phyloP scores from a whole-genome alignment of 2,329 filamentous ascomycete genomes.

The Penicillium rolfsii region DNA sequence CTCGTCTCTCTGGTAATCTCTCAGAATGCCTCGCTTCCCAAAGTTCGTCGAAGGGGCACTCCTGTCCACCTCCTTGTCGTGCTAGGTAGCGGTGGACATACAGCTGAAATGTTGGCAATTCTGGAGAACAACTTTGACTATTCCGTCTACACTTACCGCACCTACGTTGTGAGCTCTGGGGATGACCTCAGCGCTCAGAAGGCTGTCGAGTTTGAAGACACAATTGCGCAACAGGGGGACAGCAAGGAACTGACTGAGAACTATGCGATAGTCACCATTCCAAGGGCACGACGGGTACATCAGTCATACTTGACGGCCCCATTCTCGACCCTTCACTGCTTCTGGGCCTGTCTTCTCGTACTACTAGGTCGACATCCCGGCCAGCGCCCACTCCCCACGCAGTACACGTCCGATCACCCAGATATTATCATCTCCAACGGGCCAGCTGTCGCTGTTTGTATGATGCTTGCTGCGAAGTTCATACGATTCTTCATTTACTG shows the following conservation, averaged over 20 bases:
- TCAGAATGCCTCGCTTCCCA: slow-evolving; percentile 35
- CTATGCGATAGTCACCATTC: slow-evolving; percentile 69
- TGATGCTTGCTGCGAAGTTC: slow-evolving; percentile 62
- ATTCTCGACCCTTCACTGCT: slow-evolving; percentile 66
- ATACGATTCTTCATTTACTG: slow-evolving; percentile 56
- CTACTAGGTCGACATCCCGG: slow-evolving; percentile 50
- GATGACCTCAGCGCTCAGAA: slow-evolving; percentile 71
- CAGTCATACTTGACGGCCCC: slow-evolving; percentile 77
- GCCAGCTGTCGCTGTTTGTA: slow-evolving; percentile 81
- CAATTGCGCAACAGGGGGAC: background rate
- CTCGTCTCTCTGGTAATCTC: slow-evolving; percentile 33
- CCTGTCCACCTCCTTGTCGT: slow-evolving; percentile 73
- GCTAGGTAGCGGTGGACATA: slow-evolving; percentile 91
- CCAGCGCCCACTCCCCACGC: slow-evolving; percentile 31
- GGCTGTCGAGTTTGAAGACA: slow-evolving; percentile 65
- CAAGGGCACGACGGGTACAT: slow-evolving; percentile 78
- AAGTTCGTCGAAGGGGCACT: slow-evolving; percentile 33
- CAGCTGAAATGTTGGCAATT: slow-evolving; percentile 89
- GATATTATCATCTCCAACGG: slow-evolving; percentile 85
- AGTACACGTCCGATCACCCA: slow-evolving; percentile 56
- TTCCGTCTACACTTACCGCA: slow-evolving; percentile 64
- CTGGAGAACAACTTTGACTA: slow-evolving; percentile 62
- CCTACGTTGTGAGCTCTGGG: slow-evolving; percentile 78
- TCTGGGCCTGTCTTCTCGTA: slow-evolving; percentile 64
- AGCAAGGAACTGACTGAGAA: background rate